Base-by-base conservation (phyloP, 768 basidiomycete genomes). In the Suillus occidentalis region DNA sequence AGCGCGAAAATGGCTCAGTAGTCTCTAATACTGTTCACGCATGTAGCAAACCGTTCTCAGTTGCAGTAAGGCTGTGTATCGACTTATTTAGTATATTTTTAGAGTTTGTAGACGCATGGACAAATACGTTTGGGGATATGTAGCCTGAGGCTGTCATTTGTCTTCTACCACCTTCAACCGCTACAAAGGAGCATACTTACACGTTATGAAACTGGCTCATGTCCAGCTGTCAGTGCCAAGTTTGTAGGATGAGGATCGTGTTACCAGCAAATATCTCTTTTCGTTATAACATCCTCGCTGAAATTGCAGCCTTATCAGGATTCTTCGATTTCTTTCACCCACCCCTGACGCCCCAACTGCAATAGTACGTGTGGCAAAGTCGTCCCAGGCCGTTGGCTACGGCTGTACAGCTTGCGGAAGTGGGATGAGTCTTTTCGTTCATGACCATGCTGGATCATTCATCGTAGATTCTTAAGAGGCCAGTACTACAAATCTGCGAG, bases 1-100 rank as follows among this genome's bases (percentile, higher is more conserved):
- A 31, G 31, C 31, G 31, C 31, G 31, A 31, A 31, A 31, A 31
- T 4, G 31, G 31, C 31, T 31, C 31, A 31, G 31, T 36, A 36
- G 34, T 36, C 34, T 36, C 34, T 36, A 63, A 61, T 64, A 45
- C 68, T 12, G 22, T 70, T 16, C 71, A 71, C 22, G 12, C 60
- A 42, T 72, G 39, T 18, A 58, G 28, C 56, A 66, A 12, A 13
- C 43, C 52, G 5, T 31, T 58, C 18, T 63, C 22, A 18, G 18
- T 42, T 18, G 42, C 6, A 42, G 16, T 36, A 7, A 8, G 6
- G 34, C 34, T 36, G 8, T 36, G 34, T 36, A 8, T 36, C 31
- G 31, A 31, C 31, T 31, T 31, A 31, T 31, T 31, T 31, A 36
- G 34, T 36, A 36, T 6, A 42, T 18, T 42, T 42, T 6, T 18